A percentile compares a stretch with the other conserved stretches of the same genome.
Evolutionary conservation across 495 filamentous ascomycete species (phyloP).

Genomic region (Penicillium cosmopolitanum): DNA sequence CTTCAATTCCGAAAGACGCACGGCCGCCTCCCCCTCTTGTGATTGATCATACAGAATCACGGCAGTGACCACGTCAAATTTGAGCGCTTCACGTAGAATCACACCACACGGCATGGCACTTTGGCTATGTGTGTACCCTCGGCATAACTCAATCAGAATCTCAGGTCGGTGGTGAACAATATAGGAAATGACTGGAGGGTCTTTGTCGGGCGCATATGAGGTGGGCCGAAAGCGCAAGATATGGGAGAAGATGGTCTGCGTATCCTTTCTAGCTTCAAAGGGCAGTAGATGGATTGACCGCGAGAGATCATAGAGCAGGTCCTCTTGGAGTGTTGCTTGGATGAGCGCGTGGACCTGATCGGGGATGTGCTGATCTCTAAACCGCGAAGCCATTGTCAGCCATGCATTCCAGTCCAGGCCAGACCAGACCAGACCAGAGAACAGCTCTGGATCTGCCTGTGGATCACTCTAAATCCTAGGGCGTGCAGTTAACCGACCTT

Average conservation of each 20-base stretch:
- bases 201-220: conserved; percentile 51
- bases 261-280: conserved; percentile 92
- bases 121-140: conserved; percentile 85
- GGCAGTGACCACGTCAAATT: conserved; percentile 84
- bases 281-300: conserved; percentile 78
- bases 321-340: conserved; percentile 79
- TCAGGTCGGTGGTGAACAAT: conserved; percentile 83
- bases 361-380: conserved; percentile 79
- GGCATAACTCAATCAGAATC: conserved; percentile 83
- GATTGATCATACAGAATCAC: conserved; percentile 93
- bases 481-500: conserved; percentile 54
- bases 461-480: neutral
- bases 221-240: conserved; percentile 77
- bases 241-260: conserved; percentile 87
- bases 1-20: conserved; percentile 66
- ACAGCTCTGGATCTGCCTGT: neutral
- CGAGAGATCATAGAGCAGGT: conserved; percentile 82
- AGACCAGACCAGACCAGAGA: neutral
- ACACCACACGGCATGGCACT: conserved; percentile 92
- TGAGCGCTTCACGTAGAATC: conserved; percentile 88
- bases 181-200: conserved; percentile 83
- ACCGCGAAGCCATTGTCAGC: conserved; percentile 12
- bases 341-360: conserved; percentile 84
- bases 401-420: conserved; percentile 13
- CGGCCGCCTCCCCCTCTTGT: conserved; percentile 55